Evolutionary conservation across 192 early-diverging fungal genomes (phyloP), one percentile per base, ranked within the genome.

Genomic region (Podila verticillata): DNA sequence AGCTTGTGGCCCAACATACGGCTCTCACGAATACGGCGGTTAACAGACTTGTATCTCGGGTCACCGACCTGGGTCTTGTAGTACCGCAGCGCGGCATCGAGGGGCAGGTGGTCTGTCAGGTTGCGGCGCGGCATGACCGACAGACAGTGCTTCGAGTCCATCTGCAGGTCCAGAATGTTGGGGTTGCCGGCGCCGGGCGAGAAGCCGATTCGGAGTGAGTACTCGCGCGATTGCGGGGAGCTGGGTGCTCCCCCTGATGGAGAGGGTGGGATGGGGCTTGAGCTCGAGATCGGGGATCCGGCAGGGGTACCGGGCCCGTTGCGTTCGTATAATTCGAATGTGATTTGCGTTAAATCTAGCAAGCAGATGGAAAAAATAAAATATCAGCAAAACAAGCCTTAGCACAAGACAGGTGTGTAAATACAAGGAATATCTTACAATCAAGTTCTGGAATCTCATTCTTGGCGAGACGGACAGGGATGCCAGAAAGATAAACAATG

Each of bases 321-420:
- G 56, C 96, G 86, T 86, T 98, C 96, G 65, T 98, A 96, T 4
- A 99, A 83, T 82, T 99, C 97, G 84, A 99, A 98, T 7, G 95
- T 96, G 61, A 99, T 99, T 69, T 99, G 97, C 2, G 97, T 98
- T 57, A 99, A 80, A 79, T 96, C 93, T 95, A 73, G 71, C 17
- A 70, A 61, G 20, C 32, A 24, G 17, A 63, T 31, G 29, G 34
- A 68, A 5, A 2, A 72, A 19, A 13, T 19, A 28, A 48, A 48
- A 28, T n/a, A 74, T 39, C 31, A 34, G 17, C n/a, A 83, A 74
- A 67, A 70, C 26, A 48, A n/a, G 19, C 13, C 22, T 3, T 22
- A 22, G 24, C 9, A 32, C 15, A 30, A 32, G 67, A 44, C 26
- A 3, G 28, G 28, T 19, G 31, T 28, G 9, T 47, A 26, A 31